Base-by-base conservation (phyloP, 2,329 filamentous ascomycete genomes). In the Fusarium continuum region DNA sequence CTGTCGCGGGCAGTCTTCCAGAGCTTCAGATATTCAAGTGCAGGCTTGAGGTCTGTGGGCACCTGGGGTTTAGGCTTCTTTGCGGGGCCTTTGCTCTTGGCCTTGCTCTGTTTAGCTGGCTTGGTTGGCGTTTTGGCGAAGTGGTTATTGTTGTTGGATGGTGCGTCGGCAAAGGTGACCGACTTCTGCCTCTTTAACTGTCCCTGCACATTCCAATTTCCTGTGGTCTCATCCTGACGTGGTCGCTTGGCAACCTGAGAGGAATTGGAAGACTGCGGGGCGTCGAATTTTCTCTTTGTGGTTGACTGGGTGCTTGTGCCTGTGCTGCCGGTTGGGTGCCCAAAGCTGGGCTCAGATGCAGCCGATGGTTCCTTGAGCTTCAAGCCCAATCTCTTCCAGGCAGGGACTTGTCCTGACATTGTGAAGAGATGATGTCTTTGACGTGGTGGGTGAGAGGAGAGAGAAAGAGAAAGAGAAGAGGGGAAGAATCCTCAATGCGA, bases 1-100 rank as follows among this genome's bases (percentile, higher is more conserved):
- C 82, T 82, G 9, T 83, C 80, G 55, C 88, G 88, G 59, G 88
- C 84, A 51, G 83, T 84, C 76, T 91, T 83, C 83, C 93, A 97
- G 73, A 89, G 87, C 40, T 83, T 83, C 38, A 97, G 84, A 74
- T 97, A 97, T 48, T 86, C 82, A 14, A 96, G 82, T 55, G 92
- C 89, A 13, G 88, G 84, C 40, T 85, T 82, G 51, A 88, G 77
- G 60, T 85, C 82, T 7, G 71, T 55, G 29, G 73, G 61, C 14
- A 74, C 76, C 75, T 76, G 73, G 64, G 69, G 72, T 54, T 73
- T 76, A 35, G 75, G 66, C 65, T 78, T 77, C 72, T 80, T 79
- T 25, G 73, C 65, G 31, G 74, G 71, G 58, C 77, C 77, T 53
- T 79, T 78, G 60, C 69, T 62, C 68, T 70, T 70, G 45, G 63